A percentile compares a stretch with the other conserved stretches of the same genome.
These are phyloP conservation scores for Mycena kentingensis DNA, from an alignment of 768 basidiomycete species.

Conservation along the genomic window DNA sequence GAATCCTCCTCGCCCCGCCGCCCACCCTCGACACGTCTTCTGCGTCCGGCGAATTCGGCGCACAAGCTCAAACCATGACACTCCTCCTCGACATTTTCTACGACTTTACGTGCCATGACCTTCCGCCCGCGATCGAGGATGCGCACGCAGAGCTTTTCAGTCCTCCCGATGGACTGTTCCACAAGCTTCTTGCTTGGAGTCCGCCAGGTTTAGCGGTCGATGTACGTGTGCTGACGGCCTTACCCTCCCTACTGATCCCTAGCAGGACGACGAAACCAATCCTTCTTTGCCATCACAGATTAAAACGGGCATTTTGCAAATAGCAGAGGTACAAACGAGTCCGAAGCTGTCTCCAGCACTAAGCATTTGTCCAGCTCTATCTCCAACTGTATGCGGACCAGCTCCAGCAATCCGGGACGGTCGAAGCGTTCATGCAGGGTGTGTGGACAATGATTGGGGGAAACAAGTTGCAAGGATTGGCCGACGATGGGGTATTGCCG, in stretches of 20 bases:
- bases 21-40: conserved; percentile 37
- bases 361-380: conserved; percentile 54
- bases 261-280: conserved; percentile 74
- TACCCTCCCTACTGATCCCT: conserved; percentile 9
- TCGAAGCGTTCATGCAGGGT: conserved; percentile 75
- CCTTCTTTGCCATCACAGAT: conserved; percentile 89
- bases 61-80: conserved; percentile 73
- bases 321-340: conserved; percentile 67
- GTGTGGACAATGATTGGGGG: conserved; percentile 90
- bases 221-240: conserved; percentile 45
- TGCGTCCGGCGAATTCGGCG: conserved; percentile 42
- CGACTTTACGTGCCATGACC: conserved; percentile 92
- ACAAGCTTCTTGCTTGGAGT: conserved; percentile 82
- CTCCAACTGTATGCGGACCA: conserved; percentile 84
- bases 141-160: conserved; percentile 81
- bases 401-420: conserved; percentile 60
- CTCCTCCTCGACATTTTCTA: conserved; percentile 86
- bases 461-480: conserved; percentile 64
- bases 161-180: conserved; percentile 67
- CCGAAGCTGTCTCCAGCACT: not conserved
- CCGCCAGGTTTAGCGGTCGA: conserved; percentile 67
- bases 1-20: conserved; percentile 48
- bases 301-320: conserved; percentile 88
- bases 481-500: conserved; percentile 69
- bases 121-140: conserved; percentile 94